Base-by-base conservation (phyloP, 176 grass and related monocot species). In the Avena sativa region DNA sequence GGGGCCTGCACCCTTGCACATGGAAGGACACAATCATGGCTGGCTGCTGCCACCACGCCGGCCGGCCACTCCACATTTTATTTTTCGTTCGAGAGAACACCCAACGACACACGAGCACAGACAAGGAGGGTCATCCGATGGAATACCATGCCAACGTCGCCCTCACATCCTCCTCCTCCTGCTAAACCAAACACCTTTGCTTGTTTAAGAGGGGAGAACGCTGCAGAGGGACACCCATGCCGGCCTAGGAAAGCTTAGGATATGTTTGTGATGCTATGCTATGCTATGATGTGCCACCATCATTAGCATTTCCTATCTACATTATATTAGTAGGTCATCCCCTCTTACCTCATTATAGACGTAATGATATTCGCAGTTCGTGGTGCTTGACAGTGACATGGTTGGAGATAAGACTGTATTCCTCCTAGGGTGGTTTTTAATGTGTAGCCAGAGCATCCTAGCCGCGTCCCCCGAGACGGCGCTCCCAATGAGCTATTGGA, bases 161-260 rank as follows among this genome's bases (percentile, higher is more conserved):
- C 40, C 6, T 43, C 7, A 25, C 9, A 25, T 28, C 7, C 15
- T 19, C 19, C 65, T 17, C 65, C 30, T 38, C 5, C 66, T 40
- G 16, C 66, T 40, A 68, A 65, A 66, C 64, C 34, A 71, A 71
- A 19, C 66, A 70, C 32, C 13, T 36, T 19, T 19, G 2, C 2
- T 67, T 13, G 32, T 15, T 1, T 4, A 63, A n/a, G 20, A 26
- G 15, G 32, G 3, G 14, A 17, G 14, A 40, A 30, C 63, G 8
- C 4, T 2, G 43, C 12, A 75, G 72, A 75, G 23, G 73, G 73
- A 76, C 48, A 32, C 74, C 48, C 73, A 53, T 30, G 73, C 73
- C 74, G 23, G 49, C 25, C 48, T 34, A 53, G 25, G 25, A 17
- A 5, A 17, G 8, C 8, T 32, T 11, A 76, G 48, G 73, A 76